phyloP scores from a whole-genome alignment of 1,284 basidiomycete genomes.

The Apiotrichum sp. region DNA sequence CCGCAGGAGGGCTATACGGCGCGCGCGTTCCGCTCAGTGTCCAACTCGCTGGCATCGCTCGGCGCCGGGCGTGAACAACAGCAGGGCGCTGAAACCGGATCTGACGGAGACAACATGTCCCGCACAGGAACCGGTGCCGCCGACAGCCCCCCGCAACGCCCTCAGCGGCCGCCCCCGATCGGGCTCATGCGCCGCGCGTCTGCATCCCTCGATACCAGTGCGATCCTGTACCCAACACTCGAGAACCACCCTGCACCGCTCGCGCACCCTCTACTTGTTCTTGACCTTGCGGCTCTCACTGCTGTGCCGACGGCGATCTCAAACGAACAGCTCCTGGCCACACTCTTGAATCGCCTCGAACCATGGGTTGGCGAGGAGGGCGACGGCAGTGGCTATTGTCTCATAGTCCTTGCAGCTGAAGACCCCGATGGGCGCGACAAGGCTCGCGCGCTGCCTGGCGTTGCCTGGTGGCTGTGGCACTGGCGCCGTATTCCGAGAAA shows the following conservation, averaged over 20 bases:
- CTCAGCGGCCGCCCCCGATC: not conserved
- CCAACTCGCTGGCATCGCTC: not conserved
- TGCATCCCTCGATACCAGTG: conserved; percentile 3
- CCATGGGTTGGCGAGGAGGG: conserved; percentile 37
- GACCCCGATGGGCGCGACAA: conserved; percentile 11
- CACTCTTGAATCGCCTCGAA: conserved; percentile 25
- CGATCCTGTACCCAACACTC: conserved; percentile 14
- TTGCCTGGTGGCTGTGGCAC: conserved; percentile 37
- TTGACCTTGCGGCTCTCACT: conserved; percentile 23
- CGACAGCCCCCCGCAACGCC: not conserved
- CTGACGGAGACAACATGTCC: not conserved
- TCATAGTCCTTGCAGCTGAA: conserved; percentile 35
- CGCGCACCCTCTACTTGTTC: conserved; percentile 24
- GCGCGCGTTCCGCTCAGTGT: conserved; percentile 6
- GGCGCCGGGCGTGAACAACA: not conserved
- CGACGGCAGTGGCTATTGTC: conserved; percentile 28
- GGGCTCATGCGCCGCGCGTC: not conserved
- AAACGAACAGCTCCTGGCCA: conserved; percentile 29
- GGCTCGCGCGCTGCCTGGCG: conserved; percentile 23
- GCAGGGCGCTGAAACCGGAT: not conserved
- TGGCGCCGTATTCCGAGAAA: conserved; percentile 31
- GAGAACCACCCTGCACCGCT: conserved; percentile 14
- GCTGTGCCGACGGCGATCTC: conserved; percentile 15
- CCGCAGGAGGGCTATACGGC: conserved; percentile 5
- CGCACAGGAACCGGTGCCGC: not conserved